These are phyloP conservation scores for Globisporangium apiculatum DNA, from an alignment of 352 stramenopile species.

Conservation along the genomic window DNA sequence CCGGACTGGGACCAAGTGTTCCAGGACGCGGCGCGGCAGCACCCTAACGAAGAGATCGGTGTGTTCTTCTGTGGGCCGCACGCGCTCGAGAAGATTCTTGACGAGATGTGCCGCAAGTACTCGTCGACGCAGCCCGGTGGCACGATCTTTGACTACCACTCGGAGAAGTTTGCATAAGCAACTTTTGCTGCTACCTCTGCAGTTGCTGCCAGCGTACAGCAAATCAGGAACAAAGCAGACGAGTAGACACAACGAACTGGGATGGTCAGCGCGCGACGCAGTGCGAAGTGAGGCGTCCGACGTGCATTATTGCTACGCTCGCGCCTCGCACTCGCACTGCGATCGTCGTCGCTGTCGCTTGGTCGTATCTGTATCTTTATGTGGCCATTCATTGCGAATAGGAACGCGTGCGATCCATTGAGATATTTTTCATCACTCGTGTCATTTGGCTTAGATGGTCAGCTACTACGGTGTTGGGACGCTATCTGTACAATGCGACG, in stretches of 20 bases:
- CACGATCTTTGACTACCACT: constrained; percentile 79
- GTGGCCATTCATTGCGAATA: neutral
- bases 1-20: constrained; percentile 84
- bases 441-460: no score
- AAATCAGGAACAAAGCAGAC: neutral
- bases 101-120: constrained; percentile 61
- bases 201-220: no score
- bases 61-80: constrained; percentile 86
- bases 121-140: constrained; percentile 43
- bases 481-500: no score
- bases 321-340: no score
- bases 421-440: no score
- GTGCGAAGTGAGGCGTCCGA: neutral
- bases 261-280: neutral
- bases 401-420: neutral
- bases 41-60: constrained; percentile 69
- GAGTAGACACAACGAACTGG: neutral
- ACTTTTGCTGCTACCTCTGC: no score
- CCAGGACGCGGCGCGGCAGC: constrained; percentile 30
- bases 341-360: no score
- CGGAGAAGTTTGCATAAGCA: constrained; percentile 71
- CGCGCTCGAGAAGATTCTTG: constrained; percentile 67
- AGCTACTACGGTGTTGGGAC: no score
- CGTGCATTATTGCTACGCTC: no score
- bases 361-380: constrained; percentile 1